Evolutionary conservation across 306 rosid species (phyloP), one percentile per base, ranked within the genome.

Genomic region (Prunus mira): DNA sequence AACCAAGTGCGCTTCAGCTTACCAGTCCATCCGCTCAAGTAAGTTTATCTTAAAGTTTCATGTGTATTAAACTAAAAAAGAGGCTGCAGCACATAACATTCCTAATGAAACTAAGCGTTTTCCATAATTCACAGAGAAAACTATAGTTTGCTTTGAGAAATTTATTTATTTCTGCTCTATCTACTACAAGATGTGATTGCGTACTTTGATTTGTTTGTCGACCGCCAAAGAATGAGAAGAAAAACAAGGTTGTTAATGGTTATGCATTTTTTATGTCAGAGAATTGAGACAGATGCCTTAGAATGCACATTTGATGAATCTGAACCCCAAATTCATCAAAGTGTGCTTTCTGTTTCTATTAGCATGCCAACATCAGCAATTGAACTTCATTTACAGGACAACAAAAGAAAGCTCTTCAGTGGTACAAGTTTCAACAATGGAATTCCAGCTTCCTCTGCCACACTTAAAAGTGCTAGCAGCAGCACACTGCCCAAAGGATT

Each of bases 361-460:
- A 96, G 98, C 91, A 89, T 91, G 97, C 97, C 98, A 72, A 83
- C 84, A 2, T 73, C 90, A 77, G 75, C 86, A 3, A 81, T 83
- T 38, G 85, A 76, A 67, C 41, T 41, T 69, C 82, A 76, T 43
- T 56, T 84, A 12, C 46, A 69, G 69, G 50, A 73, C 28, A 71
- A 58, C 75, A 82, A 79, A 55, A 76, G 64, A 67, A 88, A 86
- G 68, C 45, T 76, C 63, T 87, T 84, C 19, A 58, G 87, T 69
- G 85, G 86, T 0, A 79, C 81, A 20, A 57, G 73, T 13, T 14
- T 78, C 65, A 57, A 54, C 38, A 79, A 82, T 38, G 82, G 50
- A 12, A 2, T 71, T 72, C 75, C 75, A 10, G 78, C 71, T 61
- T 51, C 79, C 27, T 27, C 77, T 43, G 20, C 41, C 11, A 71